Conservation (phyloP, 352 stramenopile species). For the Globisporangium emineosum region DNA sequence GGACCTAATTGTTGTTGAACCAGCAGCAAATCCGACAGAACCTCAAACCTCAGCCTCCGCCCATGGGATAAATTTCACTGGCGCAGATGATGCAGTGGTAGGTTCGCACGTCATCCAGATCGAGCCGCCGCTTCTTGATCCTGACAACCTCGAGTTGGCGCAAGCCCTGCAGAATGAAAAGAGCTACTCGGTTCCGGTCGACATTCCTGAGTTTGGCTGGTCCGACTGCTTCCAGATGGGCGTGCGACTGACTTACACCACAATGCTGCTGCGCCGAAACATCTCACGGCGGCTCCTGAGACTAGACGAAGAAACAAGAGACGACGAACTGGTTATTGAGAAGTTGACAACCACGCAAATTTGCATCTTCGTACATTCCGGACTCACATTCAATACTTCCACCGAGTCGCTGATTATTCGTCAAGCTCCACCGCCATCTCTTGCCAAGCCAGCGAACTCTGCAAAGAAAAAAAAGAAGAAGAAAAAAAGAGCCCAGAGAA, state of each 20-base stretch:
- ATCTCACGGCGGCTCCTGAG: constrained; percentile 38
- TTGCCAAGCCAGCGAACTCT: constrained; percentile 11
- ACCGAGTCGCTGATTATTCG: constrained; percentile 33
- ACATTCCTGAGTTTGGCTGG: constrained; percentile 49
- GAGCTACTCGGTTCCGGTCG: constrained; percentile 31
- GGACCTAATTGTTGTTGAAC: neutral
- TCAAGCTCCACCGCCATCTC: constrained; percentile 14
- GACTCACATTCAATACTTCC: constrained; percentile 40
- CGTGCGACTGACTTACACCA: constrained; percentile 37
- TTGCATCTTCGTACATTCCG: constrained; percentile 28
- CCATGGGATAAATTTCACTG: neutral
- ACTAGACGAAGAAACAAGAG: constrained; percentile 28
- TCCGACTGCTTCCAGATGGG: constrained; percentile 50
- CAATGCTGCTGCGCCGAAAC: constrained; percentile 46
- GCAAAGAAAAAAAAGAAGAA: constrained; percentile 15
- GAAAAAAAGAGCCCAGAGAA: constrained; percentile 9
- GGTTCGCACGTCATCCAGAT: constrained; percentile 21
- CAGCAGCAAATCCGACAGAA: neutral
- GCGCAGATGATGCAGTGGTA: neutral
- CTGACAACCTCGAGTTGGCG: constrained; percentile 19
- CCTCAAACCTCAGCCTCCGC: neutral
- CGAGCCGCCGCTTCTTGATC: constrained; percentile 3
- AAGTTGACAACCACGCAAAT: constrained; percentile 28
- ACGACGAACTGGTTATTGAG: constrained; percentile 7
- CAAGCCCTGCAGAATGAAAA: constrained; percentile 46